Base-by-base conservation (phyloP, 2,329 filamentous ascomycete genomes). In the Periconia sp. region DNA sequence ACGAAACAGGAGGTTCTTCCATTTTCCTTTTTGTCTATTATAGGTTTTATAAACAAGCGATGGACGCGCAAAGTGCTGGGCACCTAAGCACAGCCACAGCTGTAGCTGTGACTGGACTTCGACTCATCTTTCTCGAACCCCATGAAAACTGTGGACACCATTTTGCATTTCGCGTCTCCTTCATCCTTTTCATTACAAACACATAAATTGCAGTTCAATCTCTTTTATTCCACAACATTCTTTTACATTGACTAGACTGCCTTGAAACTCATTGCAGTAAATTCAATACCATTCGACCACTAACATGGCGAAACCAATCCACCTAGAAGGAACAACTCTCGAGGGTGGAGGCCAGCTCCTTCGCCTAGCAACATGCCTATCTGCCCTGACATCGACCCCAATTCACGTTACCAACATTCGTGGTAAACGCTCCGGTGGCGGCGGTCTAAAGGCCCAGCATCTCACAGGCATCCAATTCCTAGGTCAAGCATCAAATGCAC, bases 321-420 rank as follows among this genome's bases (percentile, higher is more conserved):
- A 63, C 36, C 56, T 84, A 9, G 75, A 82, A 57, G 81, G 82
- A 34, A 75, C 74, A 13, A 82, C 75, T 3, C 76, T 84, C 15
- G 82, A 85, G 73, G 82, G 82, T 26, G 82, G 82, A 18, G 82
- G 82, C 11, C 82, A 85, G 61, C 71, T 85, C 3, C 70, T 84
- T 30, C 80, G 82, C 16, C 75, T 81, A 37, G 79, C 81, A 3
- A 54, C 83, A 7, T 75, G 76, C 11, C 65, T 85, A 3, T 79
- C 81, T 1, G 76, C 78, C 4, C 69, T 85, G 12, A 81, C 77
- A 5, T 61, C 62, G 16, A 73, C 63, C 1, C 73, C 80, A 1
- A 65, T 85, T 36, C 68, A 66, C 17, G 77, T 85, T 49, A 70
- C 68, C 29, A 63, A 78, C 45, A 80, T 85, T 41, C 77, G 82